phyloP scores from a whole-genome alignment of 176 grass and related monocot genomes.

The Dactylis glomerata region DNA sequence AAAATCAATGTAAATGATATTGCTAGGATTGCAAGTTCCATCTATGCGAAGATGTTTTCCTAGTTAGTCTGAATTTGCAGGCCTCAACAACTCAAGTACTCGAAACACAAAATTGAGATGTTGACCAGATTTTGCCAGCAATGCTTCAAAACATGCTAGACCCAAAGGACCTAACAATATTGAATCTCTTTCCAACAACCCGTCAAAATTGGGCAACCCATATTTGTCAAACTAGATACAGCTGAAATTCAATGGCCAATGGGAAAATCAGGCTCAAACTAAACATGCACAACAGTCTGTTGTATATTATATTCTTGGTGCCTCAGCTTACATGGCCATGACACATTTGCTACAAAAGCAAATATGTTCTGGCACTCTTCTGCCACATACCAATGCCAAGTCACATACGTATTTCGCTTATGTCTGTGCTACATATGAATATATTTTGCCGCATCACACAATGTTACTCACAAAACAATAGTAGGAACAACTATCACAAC shows the following conservation, averaged over 20 bases:
- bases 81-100: not conserved
- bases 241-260: not conserved
- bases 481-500: not conserved
- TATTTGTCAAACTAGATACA: not conserved
- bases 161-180: not conserved
- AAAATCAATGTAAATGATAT: not conserved
- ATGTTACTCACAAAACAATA: not conserved
- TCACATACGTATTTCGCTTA: not conserved
- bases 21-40: not conserved
- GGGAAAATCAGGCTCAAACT: not conserved
- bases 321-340: not conserved
- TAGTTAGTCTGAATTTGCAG: not conserved
- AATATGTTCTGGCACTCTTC: not conserved
- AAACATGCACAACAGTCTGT: not conserved
- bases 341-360: not conserved
- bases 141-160: not conserved
- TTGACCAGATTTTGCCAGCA: conserved; percentile 3
- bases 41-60: not conserved
- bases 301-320: not conserved
- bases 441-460: not conserved
- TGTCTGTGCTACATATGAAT: not conserved
- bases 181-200: not conserved
- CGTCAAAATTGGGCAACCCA: not conserved
- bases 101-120: not conserved
- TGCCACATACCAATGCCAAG: not conserved